These are phyloP conservation scores for Sporopachydermia lactativora DNA, from an alignment of 805 yeast genomes.

Conservation along the genomic window DNA sequence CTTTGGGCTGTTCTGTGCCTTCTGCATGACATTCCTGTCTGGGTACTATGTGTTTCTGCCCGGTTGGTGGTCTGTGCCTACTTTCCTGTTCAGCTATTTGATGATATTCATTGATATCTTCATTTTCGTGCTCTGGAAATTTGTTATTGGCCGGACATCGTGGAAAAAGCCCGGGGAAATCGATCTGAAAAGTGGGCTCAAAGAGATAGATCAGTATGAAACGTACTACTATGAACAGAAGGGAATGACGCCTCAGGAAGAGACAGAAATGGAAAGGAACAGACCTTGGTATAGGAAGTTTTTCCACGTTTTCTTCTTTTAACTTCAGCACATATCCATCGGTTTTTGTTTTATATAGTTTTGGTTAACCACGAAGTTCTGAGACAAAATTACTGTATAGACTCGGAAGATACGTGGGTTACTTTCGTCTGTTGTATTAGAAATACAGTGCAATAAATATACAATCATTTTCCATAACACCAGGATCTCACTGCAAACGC, in stretches of 20 bases:
- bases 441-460: too few species aligned
- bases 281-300: constrained; percentile 1
- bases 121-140: constrained; percentile 38
- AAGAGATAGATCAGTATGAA: constrained; percentile 49
- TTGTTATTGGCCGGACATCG: constrained; percentile 30
- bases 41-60: constrained; percentile 63
- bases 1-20: constrained; percentile 30
- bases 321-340: too few species aligned
- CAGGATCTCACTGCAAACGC: too few species aligned
- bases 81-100: constrained; percentile 56
- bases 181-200: constrained; percentile 39
- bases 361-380: too few species aligned
- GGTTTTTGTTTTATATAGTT: too few species aligned
- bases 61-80: constrained; percentile 46
- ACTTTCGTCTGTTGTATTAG: too few species aligned
- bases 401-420: too few species aligned
- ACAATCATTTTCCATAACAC: too few species aligned
- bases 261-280: neutral
- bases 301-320: neutral
- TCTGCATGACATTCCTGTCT: constrained; percentile 40
- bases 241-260: neutral
- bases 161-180: constrained; percentile 32
- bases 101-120: constrained; percentile 47
- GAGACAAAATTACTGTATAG: too few species aligned
- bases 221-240: constrained; percentile 5